Percentiles rank a stretch among this genome's conserved stretches.
phyloP scores from a whole-genome alignment of 176 grass and related monocot genomes.

The Leersia perrieri region DNA sequence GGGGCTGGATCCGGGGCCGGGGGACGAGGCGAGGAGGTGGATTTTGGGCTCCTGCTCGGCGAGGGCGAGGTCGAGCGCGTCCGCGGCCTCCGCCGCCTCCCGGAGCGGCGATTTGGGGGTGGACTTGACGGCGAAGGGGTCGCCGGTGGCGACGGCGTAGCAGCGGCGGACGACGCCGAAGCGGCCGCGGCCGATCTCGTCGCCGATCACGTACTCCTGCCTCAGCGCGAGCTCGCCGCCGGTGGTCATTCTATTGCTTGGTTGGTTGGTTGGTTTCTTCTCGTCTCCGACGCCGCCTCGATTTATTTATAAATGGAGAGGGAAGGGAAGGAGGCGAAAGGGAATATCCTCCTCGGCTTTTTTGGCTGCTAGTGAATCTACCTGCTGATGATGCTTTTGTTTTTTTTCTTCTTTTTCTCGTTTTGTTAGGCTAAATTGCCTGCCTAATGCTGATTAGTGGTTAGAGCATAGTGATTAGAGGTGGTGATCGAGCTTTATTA shows the following conservation, averaged over 20 bases:
- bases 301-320: conserved; percentile 30
- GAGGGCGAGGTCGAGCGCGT: conserved; percentile 61
- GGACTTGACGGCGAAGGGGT: conserved; percentile 55
- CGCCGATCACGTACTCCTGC: conserved; percentile 59
- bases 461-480: background rate
- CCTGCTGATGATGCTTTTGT: background rate
- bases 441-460: background rate
- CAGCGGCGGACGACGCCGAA: conserved; percentile 70
- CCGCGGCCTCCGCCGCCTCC: background rate
- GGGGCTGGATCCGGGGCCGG: background rate
- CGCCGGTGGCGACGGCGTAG: conserved; percentile 47
- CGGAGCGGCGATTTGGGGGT: conserved; percentile 57
- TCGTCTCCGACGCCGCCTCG: conserved; percentile 7
- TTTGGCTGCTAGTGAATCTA: background rate
- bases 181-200: conserved; percentile 70
- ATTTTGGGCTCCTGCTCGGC: conserved; percentile 68
- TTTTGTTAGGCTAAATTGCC: background rate
- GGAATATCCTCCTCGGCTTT: conserved; percentile 11
- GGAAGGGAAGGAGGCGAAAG: background rate
- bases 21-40: conserved; percentile 53
- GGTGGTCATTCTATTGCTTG: conserved; percentile 18
- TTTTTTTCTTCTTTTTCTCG: background rate
- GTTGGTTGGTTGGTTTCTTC: background rate
- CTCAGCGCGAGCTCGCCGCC: conserved; percentile 28
- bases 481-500: background rate